A percentile compares a stretch with the other conserved stretches of the same genome.
phyloP scores from a whole-genome alignment of 192 early-diverging fungal species.

The Rhizoclosmatium globosum region DNA sequence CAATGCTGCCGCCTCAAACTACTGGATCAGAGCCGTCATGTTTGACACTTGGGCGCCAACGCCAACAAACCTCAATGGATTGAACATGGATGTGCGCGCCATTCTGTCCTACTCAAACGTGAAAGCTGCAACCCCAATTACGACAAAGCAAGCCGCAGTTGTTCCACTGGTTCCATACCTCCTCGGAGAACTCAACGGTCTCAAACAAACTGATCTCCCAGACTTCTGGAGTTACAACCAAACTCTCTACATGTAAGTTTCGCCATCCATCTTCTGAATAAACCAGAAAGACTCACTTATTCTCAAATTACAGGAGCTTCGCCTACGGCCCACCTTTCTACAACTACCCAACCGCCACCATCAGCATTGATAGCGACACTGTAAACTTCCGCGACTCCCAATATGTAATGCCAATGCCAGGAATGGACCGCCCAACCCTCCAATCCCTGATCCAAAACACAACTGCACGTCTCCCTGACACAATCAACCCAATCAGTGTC shows the following conservation, averaged over 20 bases:
- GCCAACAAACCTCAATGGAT: background rate
- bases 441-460: background rate
- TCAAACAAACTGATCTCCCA: background rate
- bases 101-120: background rate
- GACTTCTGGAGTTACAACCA: background rate
- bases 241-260: constrained; percentile 6
- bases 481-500: constrained; percentile 63
- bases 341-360: background rate
- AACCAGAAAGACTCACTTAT: background rate
- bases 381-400: background rate
- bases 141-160: background rate
- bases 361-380: background rate
- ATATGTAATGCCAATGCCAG: background rate
- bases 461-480: background rate
- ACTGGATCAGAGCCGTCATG: constrained; percentile 25
- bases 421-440: background rate
- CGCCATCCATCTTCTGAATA: no score
- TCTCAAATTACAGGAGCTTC: background rate
- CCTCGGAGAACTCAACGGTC: constrained; percentile 33
- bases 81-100: constrained; percentile 9
- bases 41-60: background rate
- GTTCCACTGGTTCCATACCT: constrained; percentile 6
- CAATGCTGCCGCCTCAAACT: background rate
- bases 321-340: constrained; percentile 9
- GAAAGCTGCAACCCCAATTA: background rate